Base-by-base conservation (phyloP, 352 stramenopile genomes). In the Globisporangium echinulatum region DNA sequence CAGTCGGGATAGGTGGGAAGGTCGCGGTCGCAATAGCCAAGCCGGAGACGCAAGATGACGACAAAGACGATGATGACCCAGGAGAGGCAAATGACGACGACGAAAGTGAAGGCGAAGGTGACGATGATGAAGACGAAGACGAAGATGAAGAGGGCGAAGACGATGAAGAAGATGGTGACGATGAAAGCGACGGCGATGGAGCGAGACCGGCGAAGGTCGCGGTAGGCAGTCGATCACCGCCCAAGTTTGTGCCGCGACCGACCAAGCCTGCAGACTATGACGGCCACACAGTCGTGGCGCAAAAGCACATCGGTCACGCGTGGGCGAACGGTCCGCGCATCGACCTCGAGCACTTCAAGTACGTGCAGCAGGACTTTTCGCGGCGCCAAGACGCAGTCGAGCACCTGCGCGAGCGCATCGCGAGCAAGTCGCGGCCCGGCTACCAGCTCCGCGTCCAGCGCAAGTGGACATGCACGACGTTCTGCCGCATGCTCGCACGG, bases 311-410 rank as follows among this genome's bases (percentile, higher is more conserved):
- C 50, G 80, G 72, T 7, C 69, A 64, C 40, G 83, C 83, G 52
- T 92, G 83, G 83, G 52, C 61, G 9, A 71, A 84, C 40, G 83
- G 83, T 5, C 83, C 80, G 36, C 68, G 62, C 10, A 76, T 92
- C 39, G 83, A 92, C 53, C 54, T 86, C 53, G 66, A 80, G n/a
- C 77, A 92, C 57, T 77, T 85, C 56, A 71, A 71, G 46, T 92
- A 85, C 59, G 78, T 87, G 3, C 75, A 86, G 17, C 68, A 81
- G 17, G 82, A 92, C 56, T 92, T 78, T 54, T 72, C 70, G 14
- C 70, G 79, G 2, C 75, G 81, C 5, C 70, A 84, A 59, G 72
- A 75, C 36, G 81, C 79, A 1, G 81, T 91, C 8, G 69, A 62
- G 1, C 71, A 74, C 49, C 64, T 92, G 6, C 79, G 83, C 43